Evolutionary conservation across 2,329 filamentous ascomycete genomes (phyloP).

Genomic region (Sporothrix dimorphospora): DNA sequence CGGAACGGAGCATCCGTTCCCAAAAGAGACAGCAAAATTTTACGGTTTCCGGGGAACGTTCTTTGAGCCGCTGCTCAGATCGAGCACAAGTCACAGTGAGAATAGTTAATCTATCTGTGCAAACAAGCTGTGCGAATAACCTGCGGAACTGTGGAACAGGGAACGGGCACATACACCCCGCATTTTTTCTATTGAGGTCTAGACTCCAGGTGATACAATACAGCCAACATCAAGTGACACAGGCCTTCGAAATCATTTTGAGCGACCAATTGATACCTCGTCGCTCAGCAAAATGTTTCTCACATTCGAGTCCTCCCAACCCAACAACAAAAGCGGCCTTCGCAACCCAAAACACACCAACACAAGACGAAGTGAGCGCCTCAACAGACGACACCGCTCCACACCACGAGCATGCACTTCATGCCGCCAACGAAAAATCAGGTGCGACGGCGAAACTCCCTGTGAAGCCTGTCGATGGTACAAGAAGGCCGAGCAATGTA

Average conservation of each 20-base stretch:
- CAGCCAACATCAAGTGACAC: not conserved
- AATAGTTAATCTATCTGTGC: not conserved
- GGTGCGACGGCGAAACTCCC: slow-evolving; percentile 3
- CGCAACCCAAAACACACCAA: not conserved
- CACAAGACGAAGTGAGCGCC: slow-evolving; percentile 11
- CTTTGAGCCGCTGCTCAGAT: not conserved
- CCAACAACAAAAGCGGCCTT: slow-evolving; percentile 3
- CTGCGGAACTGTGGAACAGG: not conserved
- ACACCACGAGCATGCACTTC: slow-evolving; percentile 3
- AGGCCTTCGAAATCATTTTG: not conserved
- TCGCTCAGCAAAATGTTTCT: slow-evolving; percentile 4
- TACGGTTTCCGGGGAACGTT: not conserved
- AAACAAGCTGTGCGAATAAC: too few relatives aligned
- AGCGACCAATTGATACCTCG: not conserved
- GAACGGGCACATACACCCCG: not conserved
- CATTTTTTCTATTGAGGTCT: not conserved
- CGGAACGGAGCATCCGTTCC: slow-evolving; percentile 7
- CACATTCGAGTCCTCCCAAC: slow-evolving; percentile 1
- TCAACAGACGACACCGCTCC: slow-evolving; percentile 6
- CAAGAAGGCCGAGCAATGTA: slow-evolving; percentile 14
- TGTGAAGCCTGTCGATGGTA: slow-evolving; percentile 17
- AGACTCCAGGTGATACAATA: slow-evolving; percentile 3
- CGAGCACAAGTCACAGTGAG: not conserved
- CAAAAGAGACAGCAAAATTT: not conserved
- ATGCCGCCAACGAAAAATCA: slow-evolving; percentile 8